These are phyloP conservation scores for Colletotrichum tofieldiae DNA, from an alignment of 2,329 filamentous ascomycete species.

Conservation along the genomic window DNA sequence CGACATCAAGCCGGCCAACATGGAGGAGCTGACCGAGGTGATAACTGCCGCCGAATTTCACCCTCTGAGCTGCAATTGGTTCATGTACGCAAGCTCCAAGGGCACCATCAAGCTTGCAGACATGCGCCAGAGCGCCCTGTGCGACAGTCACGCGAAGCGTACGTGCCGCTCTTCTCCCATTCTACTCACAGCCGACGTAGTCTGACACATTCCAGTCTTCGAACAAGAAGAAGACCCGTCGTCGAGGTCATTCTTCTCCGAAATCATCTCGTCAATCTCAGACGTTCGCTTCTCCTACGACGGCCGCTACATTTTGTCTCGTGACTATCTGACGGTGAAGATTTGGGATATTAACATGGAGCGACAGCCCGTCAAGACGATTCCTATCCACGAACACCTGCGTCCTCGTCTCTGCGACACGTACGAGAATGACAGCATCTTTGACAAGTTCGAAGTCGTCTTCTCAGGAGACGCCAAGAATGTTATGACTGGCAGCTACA, in stretches of 20 bases:
- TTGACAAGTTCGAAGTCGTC: conserved; percentile 99
- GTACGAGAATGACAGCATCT: conserved; percentile 99
- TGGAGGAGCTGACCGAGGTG: conserved; percentile 99
- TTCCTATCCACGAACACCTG: conserved; percentile 97
- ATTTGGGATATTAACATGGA: conserved; percentile 99
- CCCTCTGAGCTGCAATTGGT: conserved; percentile 98
- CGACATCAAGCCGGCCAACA: conserved; percentile 99
- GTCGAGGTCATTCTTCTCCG: conserved; percentile 98
- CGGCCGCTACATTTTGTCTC: conserved; percentile 95
- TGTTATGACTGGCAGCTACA: conserved; percentile 99
- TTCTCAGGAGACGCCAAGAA: conserved; percentile 99
- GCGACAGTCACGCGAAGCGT: conserved; percentile 97
- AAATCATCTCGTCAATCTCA: conserved; percentile 99
- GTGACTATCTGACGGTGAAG: conserved; percentile 98
- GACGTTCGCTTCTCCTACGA: conserved; percentile 98
- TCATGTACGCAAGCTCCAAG: conserved; percentile 99
- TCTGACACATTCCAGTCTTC: conserved; percentile 76
- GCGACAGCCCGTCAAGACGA: conserved; percentile 96
- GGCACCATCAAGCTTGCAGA: conserved; percentile 99
- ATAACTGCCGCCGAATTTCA: conserved; percentile 99
- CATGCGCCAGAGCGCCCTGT: conserved; percentile 97
- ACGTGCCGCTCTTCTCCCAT: conserved; percentile 56
- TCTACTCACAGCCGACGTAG: background rate
- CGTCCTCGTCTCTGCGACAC: conserved; percentile 96
- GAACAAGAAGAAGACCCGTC: conserved; percentile 99